phyloP scores from a whole-genome alignment of 2,329 filamentous ascomycete genomes.

The Phyllosticta paracitricarpa region DNA sequence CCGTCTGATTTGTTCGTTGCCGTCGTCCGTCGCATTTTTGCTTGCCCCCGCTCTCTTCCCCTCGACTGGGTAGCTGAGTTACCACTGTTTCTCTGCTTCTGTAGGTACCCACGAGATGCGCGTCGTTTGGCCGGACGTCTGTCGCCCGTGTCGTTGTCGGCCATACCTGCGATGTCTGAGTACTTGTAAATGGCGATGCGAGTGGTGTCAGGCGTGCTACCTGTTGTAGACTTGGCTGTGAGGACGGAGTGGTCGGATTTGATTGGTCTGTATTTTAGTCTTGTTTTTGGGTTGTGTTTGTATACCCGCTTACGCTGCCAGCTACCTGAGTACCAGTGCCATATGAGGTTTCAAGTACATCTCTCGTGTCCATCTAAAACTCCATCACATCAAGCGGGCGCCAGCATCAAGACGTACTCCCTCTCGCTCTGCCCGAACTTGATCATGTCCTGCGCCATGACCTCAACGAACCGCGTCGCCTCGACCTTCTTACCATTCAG shows the following conservation, averaged over 20 bases:
- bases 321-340: no score
- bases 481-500: constrained; percentile 70
- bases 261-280: not conserved
- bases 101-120: no score
- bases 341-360: not conserved
- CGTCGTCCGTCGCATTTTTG: no score
- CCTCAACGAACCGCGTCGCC: constrained; percentile 70
- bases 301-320: no score
- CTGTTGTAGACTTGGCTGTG: not conserved
- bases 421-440: constrained; percentile 78
- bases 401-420: constrained; percentile 93
- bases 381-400: constrained; percentile 20
- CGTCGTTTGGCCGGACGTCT: no score
- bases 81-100: no score
- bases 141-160: no score
- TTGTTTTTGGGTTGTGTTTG: not conserved
- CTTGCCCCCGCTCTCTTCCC: no score
- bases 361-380: not conserved
- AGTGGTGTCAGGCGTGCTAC: not conserved
- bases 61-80: no score
- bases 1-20: no score
- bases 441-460: constrained; percentile 81
- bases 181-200: not conserved
- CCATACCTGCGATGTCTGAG: no score
- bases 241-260: not conserved